phyloP scores from a whole-genome alignment of 75 land plant species.

The Picea sitchensis region DNA sequence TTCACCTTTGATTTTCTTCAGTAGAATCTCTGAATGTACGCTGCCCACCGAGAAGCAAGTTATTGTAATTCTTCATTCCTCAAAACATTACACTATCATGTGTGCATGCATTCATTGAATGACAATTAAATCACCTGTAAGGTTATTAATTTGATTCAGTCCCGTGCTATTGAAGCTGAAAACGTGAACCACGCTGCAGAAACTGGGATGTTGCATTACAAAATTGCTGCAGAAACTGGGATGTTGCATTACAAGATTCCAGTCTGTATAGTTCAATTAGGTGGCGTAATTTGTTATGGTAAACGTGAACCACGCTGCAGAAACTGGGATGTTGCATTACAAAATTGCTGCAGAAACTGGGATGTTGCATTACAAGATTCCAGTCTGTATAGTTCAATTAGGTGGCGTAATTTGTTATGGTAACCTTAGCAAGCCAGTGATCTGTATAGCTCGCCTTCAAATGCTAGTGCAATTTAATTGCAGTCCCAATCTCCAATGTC shows the following conservation, averaged over 20 bases:
- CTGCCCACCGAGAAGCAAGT: constrained; percentile 43
- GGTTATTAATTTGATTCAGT: constrained; percentile 22
- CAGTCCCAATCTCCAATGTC: constrained; percentile 8
- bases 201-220: too few relatives aligned
- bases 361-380: constrained; percentile 71
- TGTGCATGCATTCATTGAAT: not conserved
- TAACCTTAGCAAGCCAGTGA: constrained; percentile 79
- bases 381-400: constrained; percentile 55
- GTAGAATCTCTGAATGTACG: constrained; percentile 56
- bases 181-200: constrained; percentile 16
- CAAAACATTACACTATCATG: constrained; percentile 73
- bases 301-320: constrained; percentile 24
- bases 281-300: constrained; percentile 58
- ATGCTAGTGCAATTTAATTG: constrained; percentile 83
- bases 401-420: constrained; percentile 53
- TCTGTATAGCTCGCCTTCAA: constrained; percentile 61
- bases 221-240: constrained; percentile 39
- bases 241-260: constrained; percentile 71
- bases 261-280: constrained; percentile 47
- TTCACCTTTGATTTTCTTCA: constrained; percentile 35
- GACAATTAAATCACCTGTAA: not conserved
- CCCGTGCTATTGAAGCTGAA: constrained; percentile 72
- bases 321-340: too few relatives aligned
- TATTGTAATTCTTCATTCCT: constrained; percentile 56
- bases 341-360: constrained; percentile 30